Base-by-base conservation (phyloP, 305 asterid genomes). In the Fraxinus sp. region DNA sequence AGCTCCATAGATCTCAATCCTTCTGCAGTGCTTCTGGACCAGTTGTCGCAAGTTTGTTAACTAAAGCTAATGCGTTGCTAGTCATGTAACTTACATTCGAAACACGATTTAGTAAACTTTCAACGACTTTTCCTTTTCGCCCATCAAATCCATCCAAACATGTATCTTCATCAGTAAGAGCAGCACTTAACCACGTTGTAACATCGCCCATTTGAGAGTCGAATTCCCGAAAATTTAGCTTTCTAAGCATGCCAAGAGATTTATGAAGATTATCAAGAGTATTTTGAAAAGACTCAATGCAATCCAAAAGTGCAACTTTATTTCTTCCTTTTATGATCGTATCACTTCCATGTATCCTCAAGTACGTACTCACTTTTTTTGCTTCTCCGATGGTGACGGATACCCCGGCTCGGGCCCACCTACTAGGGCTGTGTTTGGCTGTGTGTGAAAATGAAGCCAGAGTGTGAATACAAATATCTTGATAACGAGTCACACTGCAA, bases 391-490 rank as follows among this genome's bases (percentile, higher is more conserved):
- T 86, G 28, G 98, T 80, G 49, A 93, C 97, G 0, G 98, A 92
- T 39, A 93, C 93, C 2, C 94, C 95, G 0, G 94, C 97, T 4
- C 98, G 85, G 0, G 97, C 98, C 98, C 97, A 92, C 52, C n/a
- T 80, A 9, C 81, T 66, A 3, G 97, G 97, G 80, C 86, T 86
- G 79, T 64, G 35, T 44, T 77, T 90, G 20, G 97, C 97, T 0
- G 52, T 57, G 72, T 55, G 80, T 5, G 98, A 90, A 68, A 86
- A 94, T 6, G 97, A 72, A 0, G 94, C 37, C 0, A 94, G 87
- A 0, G 95, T 85, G 3, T 24, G 91, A 32, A 91, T 30, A 80
- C 98, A 94, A 0, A 94, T 52, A 71, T 88, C 89, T 0, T 30
- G 93, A 68, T 93, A 91, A 5, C 73, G 92, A 2, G 98, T 93